Base-by-base conservation (phyloP, 2,329 filamentous ascomycete species). In the Ceratocystis cubensis region DNA sequence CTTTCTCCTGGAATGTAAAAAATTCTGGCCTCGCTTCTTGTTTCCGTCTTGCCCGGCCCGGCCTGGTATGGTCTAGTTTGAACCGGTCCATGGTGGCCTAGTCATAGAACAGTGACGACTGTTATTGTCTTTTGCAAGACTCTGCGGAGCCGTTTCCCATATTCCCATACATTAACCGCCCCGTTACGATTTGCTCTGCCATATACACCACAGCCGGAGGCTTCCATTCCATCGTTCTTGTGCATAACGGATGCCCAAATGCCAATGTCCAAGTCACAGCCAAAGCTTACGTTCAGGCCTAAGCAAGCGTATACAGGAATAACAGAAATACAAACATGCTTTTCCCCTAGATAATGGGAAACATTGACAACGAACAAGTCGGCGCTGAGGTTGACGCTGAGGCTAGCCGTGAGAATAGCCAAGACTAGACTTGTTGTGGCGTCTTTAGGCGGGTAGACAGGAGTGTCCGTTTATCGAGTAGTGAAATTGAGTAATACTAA, bases 161-260 rank as follows among this genome's bases (percentile, higher is more conserved):
- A 30, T 33, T 30, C 17, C 56, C 56, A 59, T 59, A 53, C 20
- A 41, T 41, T 41, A 10, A 13, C 37, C 37, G 37, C 37, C 37
- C 37, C 37, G 37, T 41, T 41, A 13, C 37, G 37, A 41, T 41
- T 41, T 41, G 37, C 37, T 41, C 37, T 41, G 37, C 37, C 37
- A 41, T 41, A 41, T 41, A 41, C n/a, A 53, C n/a, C 56, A 59
- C 56, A 59, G 33, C 56, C 56, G 28, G 56, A 33, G 20, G 15
- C 33, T 53, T 59, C 56, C 56, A 20, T 33, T 59, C 56, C 28
- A 59, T 59, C 30, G 56, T 59, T 59, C 28, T 59, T 59, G 25
- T 17, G 25, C 56, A 13, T 13, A 41, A n/a, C 8, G 7, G 15
- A 25, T 37, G 20, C 25, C 30, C 37, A 41, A 33, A n/a, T 30